Evolutionary conservation across 1,139 yeast genomes (phyloP).

Genomic region (Diutina rugosa): DNA sequence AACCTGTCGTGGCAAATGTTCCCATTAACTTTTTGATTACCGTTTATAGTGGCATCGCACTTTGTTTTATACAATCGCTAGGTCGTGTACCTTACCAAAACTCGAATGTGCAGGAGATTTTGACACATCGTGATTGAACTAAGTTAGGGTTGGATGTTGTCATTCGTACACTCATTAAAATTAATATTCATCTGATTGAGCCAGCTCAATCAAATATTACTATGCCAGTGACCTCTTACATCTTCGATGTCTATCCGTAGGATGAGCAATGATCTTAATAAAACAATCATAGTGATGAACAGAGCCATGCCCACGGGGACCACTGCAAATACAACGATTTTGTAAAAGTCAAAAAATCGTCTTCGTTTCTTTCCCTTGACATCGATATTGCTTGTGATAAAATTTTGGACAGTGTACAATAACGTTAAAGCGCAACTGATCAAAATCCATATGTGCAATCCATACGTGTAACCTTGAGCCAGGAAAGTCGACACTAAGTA

Average conservation of each 20-base stretch:
- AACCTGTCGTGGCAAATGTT: slow-evolving; percentile 62
- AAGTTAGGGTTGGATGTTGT: not conserved
- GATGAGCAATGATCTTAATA: slow-evolving; percentile 62
- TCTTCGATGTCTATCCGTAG: slow-evolving; percentile 50
- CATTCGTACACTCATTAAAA: not conserved
- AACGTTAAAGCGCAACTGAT: slow-evolving; percentile 75
- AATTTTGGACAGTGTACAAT: slow-evolving; percentile 79
- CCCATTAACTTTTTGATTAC: slow-evolving; percentile 51
- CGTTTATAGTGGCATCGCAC: slow-evolving; percentile 9
- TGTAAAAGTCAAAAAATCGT: slow-evolving; percentile 67
- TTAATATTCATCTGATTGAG: not conserved
- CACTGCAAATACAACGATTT: slow-evolving; percentile 88
- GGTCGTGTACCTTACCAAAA: not conserved
- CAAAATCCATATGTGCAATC: slow-evolving; percentile 82
- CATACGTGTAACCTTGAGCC: slow-evolving; percentile 41
- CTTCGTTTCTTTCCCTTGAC: slow-evolving; percentile 30
- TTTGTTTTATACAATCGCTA: slow-evolving; percentile 4
- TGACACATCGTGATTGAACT: not conserved
- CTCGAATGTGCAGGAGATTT: not conserved
- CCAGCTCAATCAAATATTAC: not conserved
- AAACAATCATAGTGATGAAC: slow-evolving; percentile 79
- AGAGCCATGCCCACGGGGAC: slow-evolving; percentile 96
- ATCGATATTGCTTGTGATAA: slow-evolving; percentile 75
- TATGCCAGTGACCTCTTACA: not conserved
- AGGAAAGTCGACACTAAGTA: slow-evolving; percentile 48